phyloP scores from a whole-genome alignment of 345 rosid genomes.

The Zanthoxylum bungeanum region DNA sequence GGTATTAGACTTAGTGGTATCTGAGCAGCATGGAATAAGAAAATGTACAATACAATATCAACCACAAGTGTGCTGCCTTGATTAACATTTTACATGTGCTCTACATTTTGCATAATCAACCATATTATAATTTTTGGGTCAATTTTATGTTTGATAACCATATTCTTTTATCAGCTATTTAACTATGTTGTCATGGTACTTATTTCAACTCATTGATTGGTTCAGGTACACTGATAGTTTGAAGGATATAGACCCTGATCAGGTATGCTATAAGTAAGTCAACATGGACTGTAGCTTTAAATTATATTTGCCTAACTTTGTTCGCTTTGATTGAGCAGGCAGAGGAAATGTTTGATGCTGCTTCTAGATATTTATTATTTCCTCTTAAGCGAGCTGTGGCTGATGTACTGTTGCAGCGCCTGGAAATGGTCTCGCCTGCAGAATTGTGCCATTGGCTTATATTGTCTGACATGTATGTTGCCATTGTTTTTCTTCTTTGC shows the following conservation, averaged over 20 bases:
- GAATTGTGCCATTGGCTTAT: conserved; percentile 90
- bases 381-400: conserved; percentile 97
- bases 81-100: background rate
- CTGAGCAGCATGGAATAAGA: background rate
- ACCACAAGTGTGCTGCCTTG: background rate
- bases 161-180: background rate
- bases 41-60: conserved; percentile 4
- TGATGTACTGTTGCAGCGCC: conserved; percentile 74
- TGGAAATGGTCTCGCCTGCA: conserved; percentile 78
- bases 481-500: conserved; percentile 14
- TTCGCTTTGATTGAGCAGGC: conserved; percentile 48
- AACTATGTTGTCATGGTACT: conserved; percentile 9
- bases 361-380: conserved; percentile 88
- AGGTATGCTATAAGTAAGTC: conserved; percentile 45
- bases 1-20: background rate
- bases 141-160: background rate
- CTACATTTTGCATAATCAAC: conserved; percentile 1
- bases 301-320: conserved; percentile 7
- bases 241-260: conserved; percentile 73
- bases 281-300: conserved; percentile 5
- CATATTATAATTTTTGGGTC: conserved; percentile 7
- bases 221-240: conserved; percentile 95
- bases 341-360: conserved; percentile 94
- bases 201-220: conserved; percentile 23
- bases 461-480: conserved; percentile 78